Base-by-base conservation (phyloP, 345 rosid genomes). In the Pugionium dolabratum region DNA sequence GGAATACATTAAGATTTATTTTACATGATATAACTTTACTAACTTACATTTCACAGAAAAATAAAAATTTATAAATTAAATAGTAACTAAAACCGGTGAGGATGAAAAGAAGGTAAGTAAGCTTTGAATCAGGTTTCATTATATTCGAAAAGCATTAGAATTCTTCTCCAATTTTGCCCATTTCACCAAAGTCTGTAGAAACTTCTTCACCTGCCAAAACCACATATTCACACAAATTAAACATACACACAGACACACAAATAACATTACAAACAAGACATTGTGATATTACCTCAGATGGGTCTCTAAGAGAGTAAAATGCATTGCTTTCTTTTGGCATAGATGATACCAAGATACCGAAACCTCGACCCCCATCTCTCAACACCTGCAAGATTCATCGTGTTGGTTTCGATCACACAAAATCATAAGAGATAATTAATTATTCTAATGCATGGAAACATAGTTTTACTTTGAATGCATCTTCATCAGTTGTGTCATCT, bases 391-490 rank as follows among this genome's bases (percentile, higher is more conserved):
- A n/a, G n/a, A n/a, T n/a, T n/a, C n/a, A n/a, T n/a, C n/a, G n/a
- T n/a, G n/a, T n/a, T n/a, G n/a, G n/a, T n/a, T n/a, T n/a, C n/a
- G n/a, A n/a, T n/a, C n/a, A n/a, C n/a, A n/a, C n/a, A n/a, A n/a
- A n/a, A n/a, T n/a, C n/a, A n/a, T n/a, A n/a, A n/a, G n/a, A n/a
- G n/a, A n/a, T n/a, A n/a, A n/a, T n/a, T n/a, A n/a, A n/a, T n/a
- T n/a, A n/a, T n/a, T n/a, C n/a, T n/a, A n/a, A n/a, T n/a, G n/a
- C n/a, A n/a, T n/a, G n/a, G n/a, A n/a, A n/a, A n/a, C n/a, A n/a
- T n/a, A n/a, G n/a, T n/a, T n/a, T n/a, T 48, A 71, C 98, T 88
- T 84, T 89, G 74, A 92, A 89, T 37, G 98, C 98, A 79, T 92
- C 98, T 72, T 92, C 98, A 71, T 91, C 98, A 0, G 83, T 79